phyloP scores from a whole-genome alignment of 2,329 filamentous ascomycete genomes.

The Exophiala sp. region DNA sequence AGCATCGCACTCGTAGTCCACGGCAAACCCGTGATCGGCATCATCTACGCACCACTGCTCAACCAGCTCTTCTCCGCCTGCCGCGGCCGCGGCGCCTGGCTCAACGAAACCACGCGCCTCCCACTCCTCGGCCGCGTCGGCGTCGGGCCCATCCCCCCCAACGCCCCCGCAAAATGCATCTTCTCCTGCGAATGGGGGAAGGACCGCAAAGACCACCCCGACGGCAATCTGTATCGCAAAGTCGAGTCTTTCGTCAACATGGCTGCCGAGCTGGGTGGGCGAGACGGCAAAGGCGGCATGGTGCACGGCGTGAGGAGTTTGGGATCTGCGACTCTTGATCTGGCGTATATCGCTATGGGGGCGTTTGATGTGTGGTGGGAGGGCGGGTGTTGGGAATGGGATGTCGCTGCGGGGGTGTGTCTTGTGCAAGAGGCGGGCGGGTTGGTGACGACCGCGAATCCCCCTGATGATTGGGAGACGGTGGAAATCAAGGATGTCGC shows the following conservation, averaged over 20 bases:
- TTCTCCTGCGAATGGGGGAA: constrained; percentile 78
- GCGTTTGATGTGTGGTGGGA: constrained; percentile 79
- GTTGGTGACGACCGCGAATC: constrained; percentile 66
- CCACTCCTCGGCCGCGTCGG: constrained; percentile 53
- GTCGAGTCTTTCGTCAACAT: constrained; percentile 70
- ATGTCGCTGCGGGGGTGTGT: constrained; percentile 69
- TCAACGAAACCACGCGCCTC: constrained; percentile 58
- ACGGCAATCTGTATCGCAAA: constrained; percentile 65
- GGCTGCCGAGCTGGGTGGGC: constrained; percentile 59
- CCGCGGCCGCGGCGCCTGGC: constrained; percentile 59
- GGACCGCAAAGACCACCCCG: constrained; percentile 59
- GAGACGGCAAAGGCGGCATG: constrained; percentile 66
- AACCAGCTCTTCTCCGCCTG: constrained; percentile 65
- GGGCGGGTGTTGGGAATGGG: constrained; percentile 76
- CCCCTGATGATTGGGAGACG: constrained; percentile 53
- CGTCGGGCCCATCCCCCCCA: constrained; percentile 56
- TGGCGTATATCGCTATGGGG: constrained; percentile 70
- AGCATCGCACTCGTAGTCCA: constrained; percentile 64
- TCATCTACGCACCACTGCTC: constrained; percentile 67
- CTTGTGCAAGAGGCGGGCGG: constrained; percentile 69
- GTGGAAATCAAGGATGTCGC: constrained; percentile 46
- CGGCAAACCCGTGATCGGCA: constrained; percentile 58
- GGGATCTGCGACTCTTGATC: constrained; percentile 66
- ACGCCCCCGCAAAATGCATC: constrained; percentile 63
- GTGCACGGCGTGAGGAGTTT: constrained; percentile 69